These are phyloP conservation scores for Zygnema cylindricum DNA, from an alignment of 139 green algal species.

Conservation along the genomic window DNA sequence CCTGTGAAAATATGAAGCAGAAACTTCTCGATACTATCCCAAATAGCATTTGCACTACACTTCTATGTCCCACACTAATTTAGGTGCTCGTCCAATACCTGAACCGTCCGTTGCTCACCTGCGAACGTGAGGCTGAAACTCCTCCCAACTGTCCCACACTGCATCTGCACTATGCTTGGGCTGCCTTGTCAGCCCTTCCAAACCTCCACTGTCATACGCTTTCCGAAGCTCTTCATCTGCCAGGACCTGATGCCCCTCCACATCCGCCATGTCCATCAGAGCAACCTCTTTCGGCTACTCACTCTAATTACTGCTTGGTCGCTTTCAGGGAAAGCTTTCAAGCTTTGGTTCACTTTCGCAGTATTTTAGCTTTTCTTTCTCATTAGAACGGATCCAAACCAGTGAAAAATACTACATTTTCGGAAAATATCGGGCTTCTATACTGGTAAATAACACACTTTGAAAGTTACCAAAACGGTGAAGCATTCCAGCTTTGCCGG, in stretches of 20 bases:
- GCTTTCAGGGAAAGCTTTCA: too few species aligned
- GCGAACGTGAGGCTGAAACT: slow-evolving; percentile 34
- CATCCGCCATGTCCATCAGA: slow-evolving; percentile 1
- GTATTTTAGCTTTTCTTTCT: too few species aligned
- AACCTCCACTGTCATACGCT: slow-evolving; percentile 42
- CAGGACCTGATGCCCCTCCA: slow-evolving; percentile 37
- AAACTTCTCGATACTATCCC: too few species aligned
- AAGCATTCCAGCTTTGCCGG: too few species aligned
- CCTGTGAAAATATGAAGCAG: too few species aligned
- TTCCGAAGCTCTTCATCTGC: slow-evolving; percentile 38
- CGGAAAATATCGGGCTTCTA: too few species aligned
- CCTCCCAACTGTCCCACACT: slow-evolving; percentile 50
- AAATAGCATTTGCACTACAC: not conserved
- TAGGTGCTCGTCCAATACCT: not conserved
- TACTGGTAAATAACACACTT: too few species aligned
- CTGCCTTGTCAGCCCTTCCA: not conserved
- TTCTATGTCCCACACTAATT: not conserved
- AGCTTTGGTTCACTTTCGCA: too few species aligned
- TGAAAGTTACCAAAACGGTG: too few species aligned
- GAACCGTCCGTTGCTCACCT: slow-evolving; percentile 18
- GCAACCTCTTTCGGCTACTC: not conserved
- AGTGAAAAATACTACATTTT: too few species aligned
- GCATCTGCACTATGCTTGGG: not conserved
- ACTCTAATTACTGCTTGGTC: not conserved
- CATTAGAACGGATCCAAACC: too few species aligned